These are phyloP conservation scores for Torrubiella hemipterigena DNA, from an alignment of 2,329 filamentous ascomycete genomes.

Conservation along the genomic window DNA sequence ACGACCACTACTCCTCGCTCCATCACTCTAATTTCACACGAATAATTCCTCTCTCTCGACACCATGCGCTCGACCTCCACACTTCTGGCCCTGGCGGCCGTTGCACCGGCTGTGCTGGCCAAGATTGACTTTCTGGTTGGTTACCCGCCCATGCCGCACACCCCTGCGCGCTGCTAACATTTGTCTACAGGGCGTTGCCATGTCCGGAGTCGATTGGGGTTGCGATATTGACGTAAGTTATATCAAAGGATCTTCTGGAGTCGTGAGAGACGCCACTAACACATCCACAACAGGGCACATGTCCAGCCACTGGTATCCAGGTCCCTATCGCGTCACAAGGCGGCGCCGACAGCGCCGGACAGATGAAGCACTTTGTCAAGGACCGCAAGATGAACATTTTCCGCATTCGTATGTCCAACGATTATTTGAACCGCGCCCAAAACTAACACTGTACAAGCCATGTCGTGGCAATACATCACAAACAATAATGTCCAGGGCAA, in stretches of 20 bases:
- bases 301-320: conserved; percentile 20
- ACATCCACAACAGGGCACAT: conserved; percentile 22
- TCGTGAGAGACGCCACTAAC: background rate
- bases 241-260: background rate
- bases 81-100: background rate
- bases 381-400: conserved; percentile 43
- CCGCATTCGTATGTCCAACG: conserved; percentile 14
- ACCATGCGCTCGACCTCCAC: background rate
- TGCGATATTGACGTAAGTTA: conserved; percentile 29
- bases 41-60: no score
- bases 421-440: conserved; percentile 10
- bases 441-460: conserved; percentile 23
- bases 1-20: no score
- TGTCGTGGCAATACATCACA: conserved; percentile 46
- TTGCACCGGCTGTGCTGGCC: background rate
- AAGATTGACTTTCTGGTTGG: background rate
- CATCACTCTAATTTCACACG: no score
- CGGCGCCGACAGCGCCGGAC: conserved; percentile 17
- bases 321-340: conserved; percentile 20
- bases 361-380: conserved; percentile 45
- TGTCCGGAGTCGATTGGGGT: conserved; percentile 36
- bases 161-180: background rate
- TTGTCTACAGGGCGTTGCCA: conserved; percentile 25
- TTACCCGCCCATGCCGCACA: background rate
- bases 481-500: conserved; percentile 36